phyloP scores from a whole-genome alignment of 2,329 filamentous ascomycete genomes.

The Penicillium crustosum region DNA sequence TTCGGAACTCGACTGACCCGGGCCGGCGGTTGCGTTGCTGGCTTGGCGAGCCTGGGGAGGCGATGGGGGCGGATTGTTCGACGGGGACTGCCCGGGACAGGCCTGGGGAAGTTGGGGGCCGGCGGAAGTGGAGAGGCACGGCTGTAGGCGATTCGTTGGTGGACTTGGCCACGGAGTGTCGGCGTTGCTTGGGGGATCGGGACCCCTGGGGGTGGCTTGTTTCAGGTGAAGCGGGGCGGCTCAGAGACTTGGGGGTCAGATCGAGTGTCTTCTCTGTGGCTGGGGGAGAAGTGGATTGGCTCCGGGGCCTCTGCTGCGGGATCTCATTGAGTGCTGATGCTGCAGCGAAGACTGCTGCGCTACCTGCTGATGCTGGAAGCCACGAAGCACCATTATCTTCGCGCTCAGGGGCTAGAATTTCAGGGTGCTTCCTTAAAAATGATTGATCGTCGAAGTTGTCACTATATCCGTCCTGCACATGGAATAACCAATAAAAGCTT shows the following conservation, averaged over 20 bases:
- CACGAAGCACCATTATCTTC: constrained; percentile 48
- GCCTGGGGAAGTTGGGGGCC: constrained; percentile 49
- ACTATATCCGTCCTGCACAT: constrained; percentile 40
- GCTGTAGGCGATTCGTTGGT: constrained; percentile 51
- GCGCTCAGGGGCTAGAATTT: constrained; percentile 50
- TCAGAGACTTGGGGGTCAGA: constrained; percentile 32
- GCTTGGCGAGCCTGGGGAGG: constrained; percentile 46
- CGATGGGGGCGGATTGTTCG: constrained; percentile 34
- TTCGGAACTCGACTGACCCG: constrained; percentile 54
- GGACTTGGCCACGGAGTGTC: constrained; percentile 31
- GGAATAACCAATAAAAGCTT: constrained; percentile 29
- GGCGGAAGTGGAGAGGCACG: constrained; percentile 57
- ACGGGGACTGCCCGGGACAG: constrained; percentile 44
- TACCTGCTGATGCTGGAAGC: constrained; percentile 27
- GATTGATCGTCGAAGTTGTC: constrained; percentile 47
- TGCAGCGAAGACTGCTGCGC: constrained; percentile 18
- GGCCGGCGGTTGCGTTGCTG: constrained; percentile 47
- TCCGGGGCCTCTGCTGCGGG: constrained; percentile 31
- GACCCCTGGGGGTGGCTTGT: constrained; percentile 11
- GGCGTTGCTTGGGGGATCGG: constrained; percentile 24
- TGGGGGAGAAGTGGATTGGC: constrained; percentile 38
- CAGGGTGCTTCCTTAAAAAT: constrained; percentile 67
- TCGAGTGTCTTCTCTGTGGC: constrained; percentile 31
- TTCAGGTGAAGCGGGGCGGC: constrained; percentile 37
- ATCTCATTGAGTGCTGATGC: constrained; percentile 22